Percentiles rank a stretch among this genome's conserved stretches.
Conservation (phyloP, 1,139 yeast genomes). For the Pichia sp. region DNA sequence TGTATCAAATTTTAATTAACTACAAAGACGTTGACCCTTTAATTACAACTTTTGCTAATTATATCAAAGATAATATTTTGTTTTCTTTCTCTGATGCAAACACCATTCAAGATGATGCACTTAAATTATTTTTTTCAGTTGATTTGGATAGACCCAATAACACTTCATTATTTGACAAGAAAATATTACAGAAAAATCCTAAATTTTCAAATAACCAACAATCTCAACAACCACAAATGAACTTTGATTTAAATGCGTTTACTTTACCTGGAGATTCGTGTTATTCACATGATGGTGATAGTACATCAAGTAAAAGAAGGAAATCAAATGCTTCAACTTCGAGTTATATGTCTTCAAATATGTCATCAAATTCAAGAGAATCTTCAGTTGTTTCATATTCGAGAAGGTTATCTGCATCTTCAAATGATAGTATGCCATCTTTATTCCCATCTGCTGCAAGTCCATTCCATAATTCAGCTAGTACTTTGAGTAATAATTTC, state of each 20-base stretch:
- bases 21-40: slow-evolving; percentile 23
- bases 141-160: slow-evolving; percentile 6
- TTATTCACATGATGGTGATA: slow-evolving; percentile 17
- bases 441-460: slow-evolving; percentile 23
- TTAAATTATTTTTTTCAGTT: slow-evolving; percentile 19
- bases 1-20: slow-evolving; percentile 22
- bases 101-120: slow-evolving; percentile 19
- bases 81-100: slow-evolving; percentile 12
- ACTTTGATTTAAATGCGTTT: slow-evolving; percentile 27
- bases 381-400: slow-evolving; percentile 25
- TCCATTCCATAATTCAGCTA: slow-evolving; percentile 8
- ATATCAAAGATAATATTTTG: slow-evolving; percentile 19
- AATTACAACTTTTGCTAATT: slow-evolving; percentile 18
- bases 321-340: slow-evolving; percentile 26
- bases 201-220: neutral
- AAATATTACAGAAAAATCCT: slow-evolving; percentile 4
- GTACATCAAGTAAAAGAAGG: slow-evolving; percentile 18
- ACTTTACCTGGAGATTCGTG: slow-evolving; percentile 20
- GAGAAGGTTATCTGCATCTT: slow-evolving; percentile 23
- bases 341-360: slow-evolving; percentile 23
- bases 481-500: neutral
- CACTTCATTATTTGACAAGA: slow-evolving; percentile 23
- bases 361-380: slow-evolving; percentile 22
- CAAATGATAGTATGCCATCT: slow-evolving; percentile 24
- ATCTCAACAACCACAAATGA: neutral